Conservation (phyloP, 2,329 filamentous ascomycete species). For the Fusarium veterinarium region DNA sequence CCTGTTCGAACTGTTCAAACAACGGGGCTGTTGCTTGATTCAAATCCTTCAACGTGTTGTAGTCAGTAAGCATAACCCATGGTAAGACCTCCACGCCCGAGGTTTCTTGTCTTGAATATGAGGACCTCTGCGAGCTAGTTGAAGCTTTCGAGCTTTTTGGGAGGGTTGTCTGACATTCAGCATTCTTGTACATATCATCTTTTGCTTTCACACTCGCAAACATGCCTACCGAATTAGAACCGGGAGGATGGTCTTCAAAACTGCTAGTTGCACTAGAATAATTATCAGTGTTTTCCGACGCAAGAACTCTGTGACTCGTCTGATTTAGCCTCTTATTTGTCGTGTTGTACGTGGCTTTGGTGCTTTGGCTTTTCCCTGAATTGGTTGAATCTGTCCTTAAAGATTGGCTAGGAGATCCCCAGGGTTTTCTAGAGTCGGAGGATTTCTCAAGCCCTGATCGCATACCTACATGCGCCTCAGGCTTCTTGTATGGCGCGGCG, state of each 20-base stretch:
- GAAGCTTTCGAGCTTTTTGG: background rate
- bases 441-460: background rate
- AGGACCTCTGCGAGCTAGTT: too few species aligned
- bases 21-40: conserved; percentile 42
- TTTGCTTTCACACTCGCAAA: background rate
- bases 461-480: background rate
- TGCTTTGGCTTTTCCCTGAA: background rate
- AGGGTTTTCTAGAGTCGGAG: background rate
- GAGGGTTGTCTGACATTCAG: conserved; percentile 23
- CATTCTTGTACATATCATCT: conserved; percentile 9
- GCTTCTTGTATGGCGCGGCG: background rate
- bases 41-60: conserved; percentile 39
- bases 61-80: conserved; percentile 43
- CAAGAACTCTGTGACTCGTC: background rate
- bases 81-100: background rate
- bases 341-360: background rate
- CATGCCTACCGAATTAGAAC: background rate
- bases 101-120: background rate
- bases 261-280: background rate
- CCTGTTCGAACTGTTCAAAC: conserved; percentile 50
- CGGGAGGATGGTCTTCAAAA: background rate
- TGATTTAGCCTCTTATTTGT: background rate
- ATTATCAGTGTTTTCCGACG: background rate
- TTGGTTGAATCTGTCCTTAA: background rate
- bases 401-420: background rate